Conservation (phyloP, 257 asterid species). For the Nyctanthes arbortristis region DNA sequence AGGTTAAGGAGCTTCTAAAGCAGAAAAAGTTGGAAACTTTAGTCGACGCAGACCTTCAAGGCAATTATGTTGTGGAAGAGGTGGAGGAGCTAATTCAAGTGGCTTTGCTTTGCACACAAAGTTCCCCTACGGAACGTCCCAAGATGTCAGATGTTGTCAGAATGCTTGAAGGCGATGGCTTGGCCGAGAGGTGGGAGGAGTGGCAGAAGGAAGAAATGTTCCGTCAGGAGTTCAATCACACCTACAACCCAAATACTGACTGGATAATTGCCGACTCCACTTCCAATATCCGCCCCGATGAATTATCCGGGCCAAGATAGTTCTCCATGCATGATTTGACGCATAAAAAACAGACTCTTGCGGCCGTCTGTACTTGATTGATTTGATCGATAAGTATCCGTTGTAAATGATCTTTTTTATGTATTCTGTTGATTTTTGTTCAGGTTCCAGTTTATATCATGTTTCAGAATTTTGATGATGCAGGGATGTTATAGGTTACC, state of each 20-base stretch:
- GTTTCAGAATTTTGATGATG: constrained; percentile 15
- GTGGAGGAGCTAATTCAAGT: constrained; percentile 53
- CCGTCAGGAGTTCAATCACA: constrained; percentile 37
- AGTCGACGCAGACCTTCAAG: constrained; percentile 46
- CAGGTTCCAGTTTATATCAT: constrained; percentile 2
- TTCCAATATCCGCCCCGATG: constrained; percentile 39
- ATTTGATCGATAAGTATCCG: constrained; percentile 14
- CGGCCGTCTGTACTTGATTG: not conserved
- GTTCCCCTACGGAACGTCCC: constrained; percentile 46
- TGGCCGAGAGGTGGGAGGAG: constrained; percentile 54
- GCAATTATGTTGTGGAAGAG: constrained; percentile 39
- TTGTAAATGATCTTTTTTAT: constrained; percentile 12
- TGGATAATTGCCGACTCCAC: constrained; percentile 44
- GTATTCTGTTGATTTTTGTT: not conserved
- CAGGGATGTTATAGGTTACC: constrained; percentile 22
- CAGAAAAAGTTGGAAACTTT: constrained; percentile 41
- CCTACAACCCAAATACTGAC: constrained; percentile 37
- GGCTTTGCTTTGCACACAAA: constrained; percentile 49
- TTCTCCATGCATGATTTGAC: constrained; percentile 14
- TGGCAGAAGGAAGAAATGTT: constrained; percentile 54
- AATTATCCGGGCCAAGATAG: constrained; percentile 49
- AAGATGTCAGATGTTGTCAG: constrained; percentile 53
- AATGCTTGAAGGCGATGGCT: constrained; percentile 58
- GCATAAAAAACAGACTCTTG: too few relatives aligned
- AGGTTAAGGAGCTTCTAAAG: constrained; percentile 47